A percentile compares a stretch with the other conserved stretches of the same genome.
Conservation (phyloP, 345 rosid genomes). For the Passiflora organensis region DNA sequence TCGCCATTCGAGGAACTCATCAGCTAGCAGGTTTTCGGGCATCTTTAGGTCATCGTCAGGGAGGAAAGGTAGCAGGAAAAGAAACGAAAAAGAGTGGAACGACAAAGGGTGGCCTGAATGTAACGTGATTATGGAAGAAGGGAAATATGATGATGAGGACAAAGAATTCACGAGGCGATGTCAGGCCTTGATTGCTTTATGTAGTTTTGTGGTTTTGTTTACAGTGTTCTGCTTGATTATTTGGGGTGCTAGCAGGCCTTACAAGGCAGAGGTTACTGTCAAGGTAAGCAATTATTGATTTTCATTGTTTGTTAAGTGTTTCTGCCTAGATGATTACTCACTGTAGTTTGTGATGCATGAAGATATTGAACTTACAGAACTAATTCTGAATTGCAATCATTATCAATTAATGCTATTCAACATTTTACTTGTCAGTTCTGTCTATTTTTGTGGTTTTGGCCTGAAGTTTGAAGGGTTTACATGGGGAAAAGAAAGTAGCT, state of each 20-base stretch:
- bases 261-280: conserved; percentile 55
- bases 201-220: conserved; percentile 46
- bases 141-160: conserved; percentile 61
- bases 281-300: conserved; percentile 36
- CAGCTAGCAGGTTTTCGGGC: conserved; percentile 78
- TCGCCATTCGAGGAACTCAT: conserved; percentile 82
- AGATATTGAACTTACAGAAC: no score
- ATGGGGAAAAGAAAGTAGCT: no score
- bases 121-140: conserved; percentile 67
- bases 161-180: conserved; percentile 45
- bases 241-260: conserved; percentile 77
- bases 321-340: not conserved
- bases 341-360: no score
- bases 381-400: no score
- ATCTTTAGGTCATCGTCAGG: conserved; percentile 71
- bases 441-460: no score
- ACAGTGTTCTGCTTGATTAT: conserved; percentile 64
- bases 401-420: no score
- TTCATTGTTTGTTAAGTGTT: not conserved
- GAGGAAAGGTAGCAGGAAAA: conserved; percentile 45
- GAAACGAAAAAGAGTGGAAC: conserved; percentile 35
- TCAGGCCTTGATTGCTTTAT: conserved; percentile 55
- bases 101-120: conserved; percentile 84
- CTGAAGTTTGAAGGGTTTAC: no score
- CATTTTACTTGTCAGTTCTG: no score